These are phyloP conservation scores for Xerocomellus amylosporus DNA, from an alignment of 768 basidiomycete species.

Conservation along the genomic window DNA sequence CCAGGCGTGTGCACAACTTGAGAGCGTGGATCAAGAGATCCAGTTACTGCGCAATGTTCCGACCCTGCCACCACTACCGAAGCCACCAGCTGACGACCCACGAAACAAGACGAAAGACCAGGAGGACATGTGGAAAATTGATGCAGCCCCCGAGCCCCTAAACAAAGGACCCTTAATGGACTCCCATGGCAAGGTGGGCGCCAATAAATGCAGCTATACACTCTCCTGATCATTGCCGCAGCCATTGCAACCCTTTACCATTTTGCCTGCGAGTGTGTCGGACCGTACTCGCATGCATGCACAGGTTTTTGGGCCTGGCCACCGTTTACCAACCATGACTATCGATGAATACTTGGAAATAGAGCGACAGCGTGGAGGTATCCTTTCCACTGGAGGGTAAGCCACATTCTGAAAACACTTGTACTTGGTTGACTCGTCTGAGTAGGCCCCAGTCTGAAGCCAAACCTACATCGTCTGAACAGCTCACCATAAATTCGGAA, in stretches of 20 bases:
- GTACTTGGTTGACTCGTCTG: slow-evolving; percentile 6
- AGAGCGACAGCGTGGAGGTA: slow-evolving; percentile 79
- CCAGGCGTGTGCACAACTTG: slow-evolving; percentile 63
- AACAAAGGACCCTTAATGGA: slow-evolving; percentile 70
- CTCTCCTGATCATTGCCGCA: slow-evolving; percentile 31
- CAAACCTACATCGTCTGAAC: slow-evolving; percentile 70
- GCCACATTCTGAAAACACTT: slow-evolving; percentile 26
- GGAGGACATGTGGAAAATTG: slow-evolving; percentile 71
- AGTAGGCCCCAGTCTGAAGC: slow-evolving; percentile 63
- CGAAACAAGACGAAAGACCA: slow-evolving; percentile 41
- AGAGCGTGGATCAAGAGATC: slow-evolving; percentile 68
- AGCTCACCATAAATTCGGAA: slow-evolving; percentile 75
- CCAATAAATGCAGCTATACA: neutral
- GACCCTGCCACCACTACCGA: slow-evolving; percentile 36
- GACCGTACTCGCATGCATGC: slow-evolving; percentile 71
- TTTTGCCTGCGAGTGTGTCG: slow-evolving; percentile 68
- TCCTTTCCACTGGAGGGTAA: slow-evolving; percentile 86
- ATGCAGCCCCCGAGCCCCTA: slow-evolving; percentile 45
- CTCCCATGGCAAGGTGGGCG: slow-evolving; percentile 66
- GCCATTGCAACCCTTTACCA: slow-evolving; percentile 91
- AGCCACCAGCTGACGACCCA: slow-evolving; percentile 36
- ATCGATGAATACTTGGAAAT: slow-evolving; percentile 92
- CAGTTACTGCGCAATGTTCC: slow-evolving; percentile 60
- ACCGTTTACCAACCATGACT: slow-evolving; percentile 91
- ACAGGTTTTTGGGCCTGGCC: slow-evolving; percentile 80